Conservation (phyloP, 176 grass and related monocot genomes). For the Themeda triandra region DNA sequence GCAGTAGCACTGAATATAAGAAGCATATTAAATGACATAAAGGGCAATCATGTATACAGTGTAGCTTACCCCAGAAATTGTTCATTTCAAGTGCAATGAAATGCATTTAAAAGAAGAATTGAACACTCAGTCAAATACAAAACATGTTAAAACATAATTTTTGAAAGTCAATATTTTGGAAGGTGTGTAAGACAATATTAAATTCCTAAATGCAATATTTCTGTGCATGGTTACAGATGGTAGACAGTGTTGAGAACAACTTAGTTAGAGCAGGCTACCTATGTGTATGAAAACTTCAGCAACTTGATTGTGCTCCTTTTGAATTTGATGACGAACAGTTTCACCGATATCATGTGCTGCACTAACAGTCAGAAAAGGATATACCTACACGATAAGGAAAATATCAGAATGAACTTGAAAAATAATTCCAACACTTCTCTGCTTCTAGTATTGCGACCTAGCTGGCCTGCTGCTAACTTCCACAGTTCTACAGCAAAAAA, state of each 20-base stretch:
- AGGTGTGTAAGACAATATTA: not conserved
- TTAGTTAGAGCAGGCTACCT: conserved; percentile 40
- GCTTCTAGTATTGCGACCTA: not conserved
- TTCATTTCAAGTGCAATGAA: not conserved
- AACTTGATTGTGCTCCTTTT: conserved; percentile 79
- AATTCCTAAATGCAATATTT: not conserved
- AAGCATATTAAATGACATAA: not conserved
- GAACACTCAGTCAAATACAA: not conserved
- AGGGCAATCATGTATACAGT: not conserved
- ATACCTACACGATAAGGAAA: conserved; percentile 53
- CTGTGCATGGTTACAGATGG: conserved; percentile 1
- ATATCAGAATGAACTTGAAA: conserved; percentile 9
- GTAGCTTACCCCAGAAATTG: not conserved
- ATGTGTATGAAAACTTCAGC: conserved; percentile 96
- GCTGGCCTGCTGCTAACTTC: not conserved
- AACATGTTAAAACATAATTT: not conserved
- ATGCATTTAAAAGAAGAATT: not conserved
- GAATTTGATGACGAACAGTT: conserved; percentile 84
- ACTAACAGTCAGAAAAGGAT: conserved; percentile 92
- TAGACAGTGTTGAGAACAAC: conserved; percentile 19
- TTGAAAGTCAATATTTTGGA: not conserved
- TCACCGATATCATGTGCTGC: conserved; percentile 94
- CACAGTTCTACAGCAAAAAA: conserved; percentile 12
- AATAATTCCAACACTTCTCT: not conserved
- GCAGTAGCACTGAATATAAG: not conserved